A percentile compares a stretch with the other conserved stretches of the same genome.
Evolutionary conservation across 805 yeast genomes (phyloP).

Genomic region (Monosporozyma solicola): DNA sequence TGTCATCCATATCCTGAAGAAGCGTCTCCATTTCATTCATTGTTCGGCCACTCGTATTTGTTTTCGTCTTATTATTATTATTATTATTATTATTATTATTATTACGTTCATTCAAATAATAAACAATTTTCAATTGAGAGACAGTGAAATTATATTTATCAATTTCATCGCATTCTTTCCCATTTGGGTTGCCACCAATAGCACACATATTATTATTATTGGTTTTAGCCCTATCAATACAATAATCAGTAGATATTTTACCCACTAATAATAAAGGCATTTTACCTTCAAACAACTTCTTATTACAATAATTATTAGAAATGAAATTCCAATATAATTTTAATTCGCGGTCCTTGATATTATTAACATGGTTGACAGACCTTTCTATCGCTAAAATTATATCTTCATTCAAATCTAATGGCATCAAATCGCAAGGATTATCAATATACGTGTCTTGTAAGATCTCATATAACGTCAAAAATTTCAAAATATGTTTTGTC

Average conservation of each 20-base stretch:
- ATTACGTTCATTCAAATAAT: conserved; percentile 7
- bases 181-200: conserved; percentile 15
- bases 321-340: conserved; percentile 19
- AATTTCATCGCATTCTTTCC: conserved; percentile 10
- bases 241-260: conserved; percentile 8
- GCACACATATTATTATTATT: conserved; percentile 9
- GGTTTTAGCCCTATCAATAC: conserved; percentile 12
- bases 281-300: conserved; percentile 19
- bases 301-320: conserved; percentile 17
- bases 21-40: conserved; percentile 1
- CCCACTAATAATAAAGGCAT: conserved; percentile 11
- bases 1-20: neutral
- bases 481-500: neutral
- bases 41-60: neutral
- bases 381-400: conserved; percentile 12
- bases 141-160: neutral
- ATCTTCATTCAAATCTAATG: conserved; percentile 14
- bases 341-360: conserved; percentile 4
- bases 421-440: conserved; percentile 11
- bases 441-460: neutral
- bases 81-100: too few species aligned
- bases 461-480: neutral
- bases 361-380: conserved; percentile 7
- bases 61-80: too few species aligned
- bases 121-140: conserved; percentile 5